A percentile compares a stretch with the other conserved stretches of the same genome.
phyloP scores from a whole-genome alignment of 805 yeast species.

The Pichia scutulata region DNA sequence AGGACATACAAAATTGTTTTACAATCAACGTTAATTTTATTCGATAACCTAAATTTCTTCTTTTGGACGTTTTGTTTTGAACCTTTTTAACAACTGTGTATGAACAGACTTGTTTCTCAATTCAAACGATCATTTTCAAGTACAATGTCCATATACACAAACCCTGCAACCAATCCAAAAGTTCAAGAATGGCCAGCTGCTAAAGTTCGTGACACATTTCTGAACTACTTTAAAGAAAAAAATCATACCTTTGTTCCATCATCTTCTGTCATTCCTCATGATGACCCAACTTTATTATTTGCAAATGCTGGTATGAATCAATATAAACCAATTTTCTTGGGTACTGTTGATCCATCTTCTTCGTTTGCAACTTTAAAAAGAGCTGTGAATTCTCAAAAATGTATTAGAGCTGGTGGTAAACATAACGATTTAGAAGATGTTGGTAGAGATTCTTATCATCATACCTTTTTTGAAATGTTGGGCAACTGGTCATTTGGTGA shows the following conservation, averaged over 20 bases:
- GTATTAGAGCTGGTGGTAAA: slow-evolving; percentile 99
- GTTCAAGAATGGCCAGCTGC: slow-evolving; percentile 40
- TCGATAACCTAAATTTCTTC: not conserved
- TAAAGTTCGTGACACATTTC: slow-evolving; percentile 66
- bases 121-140: not conserved
- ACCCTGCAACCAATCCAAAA: slow-evolving; percentile 9
- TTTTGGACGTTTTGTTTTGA: not conserved
- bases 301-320: slow-evolving; percentile 99
- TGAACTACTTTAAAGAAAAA: slow-evolving; percentile 64
- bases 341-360: slow-evolving; percentile 93
- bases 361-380: slow-evolving; percentile 78
- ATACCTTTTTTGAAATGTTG: slow-evolving; percentile 97
- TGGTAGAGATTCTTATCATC: slow-evolving; percentile 96
- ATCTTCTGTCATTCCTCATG: slow-evolving; percentile 93
- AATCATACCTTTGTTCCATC: slow-evolving; percentile 83
- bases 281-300: slow-evolving; percentile 92
- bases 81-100: not conserved
- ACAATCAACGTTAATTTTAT: not conserved
- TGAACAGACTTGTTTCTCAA: not conserved
- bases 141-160: slow-evolving; percentile 7
- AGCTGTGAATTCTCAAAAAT: slow-evolving; percentile 93
- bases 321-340: slow-evolving; percentile 94
- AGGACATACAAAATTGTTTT: not conserved
- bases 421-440: slow-evolving; percentile 98
- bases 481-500: slow-evolving; percentile 99